Evolutionary conservation across 352 stramenopile genomes (phyloP), one percentile per base, ranked within the genome.

Genomic region (Globisporangium middletonii): DNA sequence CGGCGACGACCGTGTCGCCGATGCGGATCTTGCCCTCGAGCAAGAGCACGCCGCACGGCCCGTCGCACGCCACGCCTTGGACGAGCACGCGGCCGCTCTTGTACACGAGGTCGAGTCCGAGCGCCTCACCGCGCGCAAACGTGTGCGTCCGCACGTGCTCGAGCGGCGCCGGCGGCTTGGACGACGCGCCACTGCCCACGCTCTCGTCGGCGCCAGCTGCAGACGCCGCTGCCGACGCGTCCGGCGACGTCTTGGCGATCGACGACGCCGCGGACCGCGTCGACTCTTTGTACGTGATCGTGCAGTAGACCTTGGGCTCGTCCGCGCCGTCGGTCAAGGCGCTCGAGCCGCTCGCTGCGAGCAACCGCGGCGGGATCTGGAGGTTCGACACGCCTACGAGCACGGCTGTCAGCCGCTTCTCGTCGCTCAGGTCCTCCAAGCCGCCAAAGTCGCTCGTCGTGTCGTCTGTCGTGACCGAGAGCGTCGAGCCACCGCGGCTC

Each of bases 31-130:
- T 81, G 0, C 77, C 77, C 56, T 89, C 79, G 33, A 85, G 73
- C 13, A 89, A 43, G 4, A 92, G 59, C 35, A 64, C 28, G 0
- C 84, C 80, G 49, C 82, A 92, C 12, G 73, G 73, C 12, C 77
- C 79, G 45, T 87, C 75, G 44, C 72, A 89, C 15, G 79, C 67
- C 26, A 94, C 76, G 23, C 82, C 84, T 57, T 94, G 84, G 1
- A 94, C 79, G 6, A 90, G 57, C 13, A 94, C 80, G 45, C 76
- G 76, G 2, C 84, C 84, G 47, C 77, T 88, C 50, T 76, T 71
- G 57, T 94, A 92, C 13, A 94, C 79, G 13, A 94, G 64, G 65
- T 92, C 82, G n/a, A 94, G 69, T 9, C 84, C 84, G n/a, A 94
- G 59, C 33, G 62, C 72, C 58, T 79, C 62, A 0, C 78, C 77